These are phyloP conservation scores for Sophora flavescens DNA, from an alignment of 306 rosid species.

Conservation along the genomic window DNA sequence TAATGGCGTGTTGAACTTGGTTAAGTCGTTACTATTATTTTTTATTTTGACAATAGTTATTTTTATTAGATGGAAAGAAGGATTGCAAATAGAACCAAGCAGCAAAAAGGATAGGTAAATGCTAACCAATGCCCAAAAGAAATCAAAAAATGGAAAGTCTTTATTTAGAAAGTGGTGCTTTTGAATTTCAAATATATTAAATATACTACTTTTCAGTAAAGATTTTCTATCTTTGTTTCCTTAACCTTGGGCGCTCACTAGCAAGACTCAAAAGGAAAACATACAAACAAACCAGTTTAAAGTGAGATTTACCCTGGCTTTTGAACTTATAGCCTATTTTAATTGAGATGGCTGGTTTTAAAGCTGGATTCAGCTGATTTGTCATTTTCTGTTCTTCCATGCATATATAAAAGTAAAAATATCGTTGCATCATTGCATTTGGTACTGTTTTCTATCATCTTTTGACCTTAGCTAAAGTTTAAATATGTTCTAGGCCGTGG, in stretches of 20 bases:
- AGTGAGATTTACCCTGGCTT: constrained; percentile 28
- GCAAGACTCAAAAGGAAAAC: neutral
- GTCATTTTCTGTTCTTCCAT: constrained; percentile 12
- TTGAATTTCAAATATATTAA: too few species aligned
- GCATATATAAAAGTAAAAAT: constrained; percentile 2
- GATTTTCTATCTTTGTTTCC: too few species aligned
- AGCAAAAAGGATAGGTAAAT: neutral
- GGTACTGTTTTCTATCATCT: constrained; percentile 1
- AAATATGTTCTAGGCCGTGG: constrained; percentile 59
- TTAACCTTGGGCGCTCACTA: too few species aligned
- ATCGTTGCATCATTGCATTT: neutral
- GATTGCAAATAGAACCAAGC: constrained; percentile 5
- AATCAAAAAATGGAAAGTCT: too few species aligned
- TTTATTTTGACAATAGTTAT: neutral
- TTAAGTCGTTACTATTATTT: neutral
- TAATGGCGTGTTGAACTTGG: too few species aligned
- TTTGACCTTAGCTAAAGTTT: constrained; percentile 36
- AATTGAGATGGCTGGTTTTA: constrained; percentile 8
- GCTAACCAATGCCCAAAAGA: too few species aligned
- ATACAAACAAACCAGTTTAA: constrained; percentile 10
- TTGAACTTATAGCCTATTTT: constrained; percentile 30
- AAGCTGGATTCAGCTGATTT: constrained; percentile 28
- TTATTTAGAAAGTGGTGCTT: too few species aligned
- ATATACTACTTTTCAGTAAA: too few species aligned
- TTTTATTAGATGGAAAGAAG: constrained; percentile 17